A percentile compares a stretch with the other conserved stretches of the same genome.
phyloP scores from a whole-genome alignment of 805 yeast genomes.

The Yamadazyma takamatsuzukensis region DNA sequence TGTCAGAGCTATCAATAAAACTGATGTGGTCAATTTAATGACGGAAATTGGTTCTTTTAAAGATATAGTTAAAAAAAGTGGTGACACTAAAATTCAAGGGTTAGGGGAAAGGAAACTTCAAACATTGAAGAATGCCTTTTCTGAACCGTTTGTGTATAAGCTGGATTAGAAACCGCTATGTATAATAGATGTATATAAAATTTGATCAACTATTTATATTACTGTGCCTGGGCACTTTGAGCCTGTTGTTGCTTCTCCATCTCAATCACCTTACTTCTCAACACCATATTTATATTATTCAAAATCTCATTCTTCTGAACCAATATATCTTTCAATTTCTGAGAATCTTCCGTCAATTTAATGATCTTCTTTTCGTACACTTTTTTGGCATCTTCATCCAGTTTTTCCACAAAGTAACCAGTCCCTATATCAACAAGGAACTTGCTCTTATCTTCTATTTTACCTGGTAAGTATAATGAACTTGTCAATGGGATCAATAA shows the following conservation, averaged over 20 bases:
- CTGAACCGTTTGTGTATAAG: slow-evolving; percentile 50
- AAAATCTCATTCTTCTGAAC: slow-evolving; percentile 67
- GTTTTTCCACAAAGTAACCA: slow-evolving; percentile 88
- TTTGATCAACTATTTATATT: neutral
- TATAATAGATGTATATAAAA: slow-evolving; percentile 1
- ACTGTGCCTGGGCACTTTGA: neutral
- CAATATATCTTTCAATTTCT: slow-evolving; percentile 70
- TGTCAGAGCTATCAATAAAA: slow-evolving; percentile 47
- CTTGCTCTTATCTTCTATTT: slow-evolving; percentile 55
- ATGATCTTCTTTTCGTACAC: slow-evolving; percentile 73
- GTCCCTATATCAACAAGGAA: slow-evolving; percentile 95
- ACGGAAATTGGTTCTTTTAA: slow-evolving; percentile 46
- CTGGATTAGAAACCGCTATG: slow-evolving; percentile 22
- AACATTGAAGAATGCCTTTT: slow-evolving; percentile 36
- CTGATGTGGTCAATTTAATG: slow-evolving; percentile 49
- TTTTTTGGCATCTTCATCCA: slow-evolving; percentile 56
- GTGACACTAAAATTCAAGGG: slow-evolving; percentile 36
- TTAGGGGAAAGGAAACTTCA: slow-evolving; percentile 46
- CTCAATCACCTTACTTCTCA: slow-evolving; percentile 50
- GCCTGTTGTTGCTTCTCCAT: slow-evolving; percentile 33
- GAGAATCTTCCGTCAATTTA: slow-evolving; percentile 69
- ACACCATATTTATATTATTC: slow-evolving; percentile 56
- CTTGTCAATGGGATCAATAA: slow-evolving; percentile 84
- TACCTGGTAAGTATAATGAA: slow-evolving; percentile 88
- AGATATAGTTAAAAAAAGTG: slow-evolving; percentile 33